These are phyloP conservation scores for Globisporangium paroecandrum DNA, from an alignment of 352 stramenopile genomes.

Conservation along the genomic window DNA sequence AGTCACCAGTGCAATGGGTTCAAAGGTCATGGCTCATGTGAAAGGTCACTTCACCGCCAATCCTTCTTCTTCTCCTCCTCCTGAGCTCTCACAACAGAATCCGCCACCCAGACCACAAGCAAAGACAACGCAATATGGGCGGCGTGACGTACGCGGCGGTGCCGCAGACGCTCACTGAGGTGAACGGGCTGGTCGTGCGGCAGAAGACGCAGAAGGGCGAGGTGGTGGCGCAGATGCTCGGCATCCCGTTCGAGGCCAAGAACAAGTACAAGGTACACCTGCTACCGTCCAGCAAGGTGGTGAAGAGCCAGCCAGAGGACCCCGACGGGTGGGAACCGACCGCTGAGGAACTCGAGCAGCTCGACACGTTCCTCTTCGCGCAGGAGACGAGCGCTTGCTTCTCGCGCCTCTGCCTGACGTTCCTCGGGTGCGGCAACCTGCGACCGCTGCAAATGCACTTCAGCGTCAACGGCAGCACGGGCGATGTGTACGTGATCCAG, in stretches of 20 bases:
- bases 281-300: slow-evolving; percentile 43
- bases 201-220: slow-evolving; percentile 51
- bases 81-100: not conserved
- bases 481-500: slow-evolving; percentile 49
- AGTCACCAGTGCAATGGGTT: not conserved
- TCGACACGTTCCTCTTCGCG: slow-evolving; percentile 48
- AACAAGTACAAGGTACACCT: slow-evolving; percentile 61
- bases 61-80: not conserved
- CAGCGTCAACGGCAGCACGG: slow-evolving; percentile 28
- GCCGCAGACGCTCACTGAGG: slow-evolving; percentile 32
- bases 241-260: slow-evolving; percentile 44
- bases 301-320: slow-evolving; percentile 48
- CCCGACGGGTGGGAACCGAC: slow-evolving; percentile 43
- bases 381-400: slow-evolving; percentile 38
- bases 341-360: slow-evolving; percentile 37
- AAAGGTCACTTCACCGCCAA: not conserved
- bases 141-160: slow-evolving; percentile 19
- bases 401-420: slow-evolving; percentile 32
- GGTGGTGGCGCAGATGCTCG: slow-evolving; percentile 45
- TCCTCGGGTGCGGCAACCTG: slow-evolving; percentile 33
- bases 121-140: not conserved
- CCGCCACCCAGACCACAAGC: not conserved
- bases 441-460: slow-evolving; percentile 50
- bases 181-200: slow-evolving; percentile 44
- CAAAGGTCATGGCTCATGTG: not conserved